phyloP scores from a whole-genome alignment of 441 rosid genomes.

The Aleurites moluccanus region DNA sequence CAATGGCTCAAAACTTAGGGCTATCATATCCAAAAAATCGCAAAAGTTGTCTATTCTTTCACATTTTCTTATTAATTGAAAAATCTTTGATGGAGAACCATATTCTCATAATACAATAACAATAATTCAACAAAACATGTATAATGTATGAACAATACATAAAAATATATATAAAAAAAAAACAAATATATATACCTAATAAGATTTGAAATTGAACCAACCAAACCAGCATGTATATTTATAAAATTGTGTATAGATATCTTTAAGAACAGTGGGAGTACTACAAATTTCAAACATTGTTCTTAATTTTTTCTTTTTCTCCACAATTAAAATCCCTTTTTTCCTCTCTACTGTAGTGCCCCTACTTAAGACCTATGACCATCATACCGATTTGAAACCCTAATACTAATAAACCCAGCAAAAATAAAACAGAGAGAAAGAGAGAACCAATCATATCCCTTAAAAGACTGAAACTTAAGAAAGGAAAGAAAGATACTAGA shows the following conservation, averaged over 20 bases:
- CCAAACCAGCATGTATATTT: conserved; percentile 16
- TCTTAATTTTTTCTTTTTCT: background rate
- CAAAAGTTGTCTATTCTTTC: too few relatives aligned
- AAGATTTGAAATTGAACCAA: background rate
- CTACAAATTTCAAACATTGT: background rate
- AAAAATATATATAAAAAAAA: background rate
- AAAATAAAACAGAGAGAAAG: background rate
- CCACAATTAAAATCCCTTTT: background rate
- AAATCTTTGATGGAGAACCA: too few relatives aligned
- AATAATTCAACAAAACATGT: background rate
- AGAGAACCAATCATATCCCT: conserved; percentile 2
- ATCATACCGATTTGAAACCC: conserved; percentile 31
- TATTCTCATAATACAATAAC: too few relatives aligned
- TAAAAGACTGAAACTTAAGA: background rate
- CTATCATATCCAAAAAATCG: too few relatives aligned
- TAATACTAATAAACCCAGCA: background rate
- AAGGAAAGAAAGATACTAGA: background rate
- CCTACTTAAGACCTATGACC: conserved; percentile 28
- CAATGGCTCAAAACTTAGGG: too few relatives aligned
- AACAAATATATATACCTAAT: background rate
- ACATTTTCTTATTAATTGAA: too few relatives aligned
- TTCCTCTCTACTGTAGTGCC: conserved; percentile 24
- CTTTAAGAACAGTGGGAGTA: conserved; percentile 10
- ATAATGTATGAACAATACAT: background rate
- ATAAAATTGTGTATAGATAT: conserved; percentile 9